Evolutionary conservation across 768 basidiomycete genomes (phyloP).

Genomic region (Mycena indigotica): DNA sequence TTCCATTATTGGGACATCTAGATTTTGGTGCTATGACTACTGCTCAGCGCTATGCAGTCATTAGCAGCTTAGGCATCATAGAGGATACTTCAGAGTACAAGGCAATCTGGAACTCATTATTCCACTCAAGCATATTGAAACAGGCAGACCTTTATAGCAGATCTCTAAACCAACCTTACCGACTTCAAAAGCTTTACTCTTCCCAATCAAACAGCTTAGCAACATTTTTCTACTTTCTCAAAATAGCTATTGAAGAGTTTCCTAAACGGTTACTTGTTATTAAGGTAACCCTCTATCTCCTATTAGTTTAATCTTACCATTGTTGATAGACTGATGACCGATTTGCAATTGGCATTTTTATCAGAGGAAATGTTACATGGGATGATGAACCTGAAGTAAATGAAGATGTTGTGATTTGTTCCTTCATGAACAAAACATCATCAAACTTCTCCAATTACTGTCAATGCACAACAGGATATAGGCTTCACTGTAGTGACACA

Average conservation of each 20-base stretch:
- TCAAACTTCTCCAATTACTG: constrained; percentile 49
- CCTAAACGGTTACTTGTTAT: constrained; percentile 59
- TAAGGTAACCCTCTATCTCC: constrained; percentile 41
- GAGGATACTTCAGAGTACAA: constrained; percentile 39
- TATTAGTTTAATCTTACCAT: neutral
- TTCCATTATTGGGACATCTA: constrained; percentile 50
- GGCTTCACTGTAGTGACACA: constrained; percentile 57
- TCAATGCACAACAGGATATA: constrained; percentile 55
- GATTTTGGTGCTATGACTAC: constrained; percentile 59
- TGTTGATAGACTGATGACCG: constrained; percentile 56
- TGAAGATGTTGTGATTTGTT: constrained; percentile 61
- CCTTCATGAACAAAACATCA: constrained; percentile 59
- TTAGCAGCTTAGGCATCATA: constrained; percentile 40
- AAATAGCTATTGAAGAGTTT: constrained; percentile 57
- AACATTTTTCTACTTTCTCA: constrained; percentile 65
- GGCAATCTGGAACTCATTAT: constrained; percentile 64
- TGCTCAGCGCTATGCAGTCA: constrained; percentile 56
- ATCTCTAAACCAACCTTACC: constrained; percentile 52
- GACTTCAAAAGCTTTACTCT: constrained; percentile 62
- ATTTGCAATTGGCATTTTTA: constrained; percentile 65
- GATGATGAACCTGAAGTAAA: constrained; percentile 59
- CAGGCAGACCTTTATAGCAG: constrained; percentile 52
- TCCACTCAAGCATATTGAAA: constrained; percentile 61
- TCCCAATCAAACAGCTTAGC: constrained; percentile 52
- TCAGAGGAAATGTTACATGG: constrained; percentile 60